Conservation (phyloP, 345 rosid species). For the Acer yangbiense region DNA sequence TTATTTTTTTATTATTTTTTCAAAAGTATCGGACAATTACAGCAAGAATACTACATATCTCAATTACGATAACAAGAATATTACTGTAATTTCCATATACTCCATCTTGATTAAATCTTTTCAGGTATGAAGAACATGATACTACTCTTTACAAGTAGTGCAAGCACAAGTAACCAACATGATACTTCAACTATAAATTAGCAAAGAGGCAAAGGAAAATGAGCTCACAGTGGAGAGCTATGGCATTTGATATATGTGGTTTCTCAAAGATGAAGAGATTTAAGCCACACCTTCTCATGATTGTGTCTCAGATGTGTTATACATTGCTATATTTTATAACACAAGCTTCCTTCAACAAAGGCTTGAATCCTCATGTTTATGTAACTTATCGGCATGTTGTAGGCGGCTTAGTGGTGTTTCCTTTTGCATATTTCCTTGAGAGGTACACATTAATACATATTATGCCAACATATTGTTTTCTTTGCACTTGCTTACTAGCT, state of each 20-base stretch:
- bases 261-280: conserved; percentile 13
- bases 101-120: background rate
- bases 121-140: background rate
- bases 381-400: conserved; percentile 30
- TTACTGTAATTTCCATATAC: background rate
- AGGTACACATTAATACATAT: background rate
- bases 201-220: background rate
- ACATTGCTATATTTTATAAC: conserved; percentile 27
- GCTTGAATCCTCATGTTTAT: conserved; percentile 34
- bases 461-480: background rate
- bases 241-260: background rate
- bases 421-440: conserved; percentile 35
- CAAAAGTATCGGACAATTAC: background rate
- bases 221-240: background rate
- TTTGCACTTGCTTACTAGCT: no score
- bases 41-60: background rate
- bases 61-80: background rate
- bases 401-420: conserved; percentile 18
- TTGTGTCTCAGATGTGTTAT: conserved; percentile 19
- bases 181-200: conserved; percentile 10
- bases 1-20: no score
- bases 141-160: background rate
- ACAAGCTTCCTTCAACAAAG: conserved; percentile 35
- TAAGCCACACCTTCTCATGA: conserved; percentile 28
- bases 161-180: background rate